Base-by-base conservation (phyloP, 1,139 yeast genomes). In the Yamadazyma mexicana region DNA sequence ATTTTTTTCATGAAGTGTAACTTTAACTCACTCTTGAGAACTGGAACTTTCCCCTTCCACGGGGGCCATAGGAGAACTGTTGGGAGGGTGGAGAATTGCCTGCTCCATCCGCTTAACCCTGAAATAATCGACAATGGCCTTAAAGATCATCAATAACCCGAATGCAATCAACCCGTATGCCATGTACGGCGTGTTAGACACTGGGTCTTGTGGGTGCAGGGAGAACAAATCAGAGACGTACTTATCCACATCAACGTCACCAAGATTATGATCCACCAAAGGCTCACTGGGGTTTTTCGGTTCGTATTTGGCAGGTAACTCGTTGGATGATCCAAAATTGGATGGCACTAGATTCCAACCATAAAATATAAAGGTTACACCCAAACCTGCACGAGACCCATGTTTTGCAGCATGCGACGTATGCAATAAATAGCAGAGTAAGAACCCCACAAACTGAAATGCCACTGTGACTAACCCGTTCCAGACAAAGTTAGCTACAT, bases 371-470 rank as follows among this genome's bases (percentile, higher is more conserved):
- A 94, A 77, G 0, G 96, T 89, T 40, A 87, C 61, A 2, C 98
- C 98, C 40, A 92, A 68, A 0, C 99, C 99, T 11, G 92, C 87
- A 44, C 96, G 73, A 2, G 98, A 84, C 6, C 99, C 99, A 53
- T 91, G 92, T 56, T 88, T 88, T 4, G 98, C 96, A 5, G 98
- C 98, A 58, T 92, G 98, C 2, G 97, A 87, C 1, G 98, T 91
- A 63, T 92, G 98, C 40, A 94, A 69, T 36, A 92, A 68, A 59
- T 91, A 92, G 17, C 98, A 91, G 40, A 92, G 72, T 38, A 92
- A 73, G 61, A 94, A 94, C 5, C 98, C 99, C 28, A 92, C 84
- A 58, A 87, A 87, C 61, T 92, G 97, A 67, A 92, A 92, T 31
- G 95, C 87, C 11, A 88, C 77, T 15, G 96, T 82, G 2, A 92